Conservation (phyloP, 192 early-diverging fungal genomes). For the Oehlia diaphana region DNA sequence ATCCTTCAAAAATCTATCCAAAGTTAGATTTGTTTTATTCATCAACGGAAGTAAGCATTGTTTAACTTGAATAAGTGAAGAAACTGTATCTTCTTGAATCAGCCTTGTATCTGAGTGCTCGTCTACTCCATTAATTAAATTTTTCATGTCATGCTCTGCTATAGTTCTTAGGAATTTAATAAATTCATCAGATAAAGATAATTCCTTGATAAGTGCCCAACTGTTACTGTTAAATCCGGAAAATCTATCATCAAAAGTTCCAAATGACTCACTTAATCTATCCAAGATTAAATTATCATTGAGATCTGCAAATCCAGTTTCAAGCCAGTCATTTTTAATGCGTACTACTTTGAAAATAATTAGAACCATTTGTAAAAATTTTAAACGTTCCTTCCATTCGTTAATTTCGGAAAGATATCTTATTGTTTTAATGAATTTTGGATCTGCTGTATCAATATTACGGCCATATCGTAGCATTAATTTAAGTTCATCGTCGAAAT, state of each 20-base stretch:
- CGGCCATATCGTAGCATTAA: neutral
- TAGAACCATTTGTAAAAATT: neutral
- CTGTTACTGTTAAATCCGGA: too few species aligned
- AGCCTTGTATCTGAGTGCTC: conserved; percentile 29
- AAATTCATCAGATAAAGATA: neutral
- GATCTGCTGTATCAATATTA: neutral
- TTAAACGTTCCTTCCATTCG: neutral
- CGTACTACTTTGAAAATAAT: neutral
- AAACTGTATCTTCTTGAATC: conserved; percentile 28
- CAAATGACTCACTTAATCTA: neutral
- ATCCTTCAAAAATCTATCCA: neutral
- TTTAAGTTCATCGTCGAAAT: conserved; percentile 2
- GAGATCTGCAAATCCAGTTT: neutral
- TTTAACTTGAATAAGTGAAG: conserved; percentile 28
- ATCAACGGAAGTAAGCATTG: conserved; percentile 24
- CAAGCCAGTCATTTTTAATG: neutral
- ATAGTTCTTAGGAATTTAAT: neutral
- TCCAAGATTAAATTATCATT: neutral
- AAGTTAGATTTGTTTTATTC: conserved; percentile 6
- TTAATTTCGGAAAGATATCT: neutral
- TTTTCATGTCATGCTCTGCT: conserved; percentile 27
- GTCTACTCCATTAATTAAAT: conserved; percentile 34
- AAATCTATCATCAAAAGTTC: neutral
- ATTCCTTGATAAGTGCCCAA: conserved; percentile 2
- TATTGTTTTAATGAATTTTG: neutral